Conservation (phyloP, 1,284 basidiomycete genomes). For the Pyrrhoderma noxium region DNA sequence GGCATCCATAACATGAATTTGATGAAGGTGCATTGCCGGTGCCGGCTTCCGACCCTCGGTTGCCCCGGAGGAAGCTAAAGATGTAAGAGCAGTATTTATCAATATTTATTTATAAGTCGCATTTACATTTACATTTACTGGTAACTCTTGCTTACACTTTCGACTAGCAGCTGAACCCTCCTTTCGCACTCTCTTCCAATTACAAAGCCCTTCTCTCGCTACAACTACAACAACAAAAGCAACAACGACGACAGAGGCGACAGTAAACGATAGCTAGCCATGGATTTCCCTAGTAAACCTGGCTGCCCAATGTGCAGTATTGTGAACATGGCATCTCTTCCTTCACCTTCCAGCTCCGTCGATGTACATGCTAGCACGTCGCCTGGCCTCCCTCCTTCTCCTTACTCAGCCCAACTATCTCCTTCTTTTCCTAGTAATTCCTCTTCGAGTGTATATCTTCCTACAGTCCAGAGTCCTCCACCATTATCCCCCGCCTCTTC, state of each 20-base stretch:
- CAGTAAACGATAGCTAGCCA: constrained; percentile 23
- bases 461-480: constrained; percentile 25
- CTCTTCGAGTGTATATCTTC: neutral
- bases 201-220: constrained; percentile 6
- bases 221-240: neutral
- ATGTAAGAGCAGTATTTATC: neutral
- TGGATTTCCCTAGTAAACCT: constrained; percentile 51
- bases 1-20: neutral
- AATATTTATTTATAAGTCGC: neutral
- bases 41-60: neutral
- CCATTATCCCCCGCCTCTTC: constrained; percentile 34
- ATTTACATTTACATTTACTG: too few relatives aligned
- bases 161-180: neutral
- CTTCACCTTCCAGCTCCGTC: too few relatives aligned
- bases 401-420: constrained; percentile 25
- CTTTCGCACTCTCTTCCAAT: neutral
- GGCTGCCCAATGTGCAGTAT: constrained; percentile 73
- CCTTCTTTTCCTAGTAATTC: neutral
- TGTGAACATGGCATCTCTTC: constrained; percentile 41
- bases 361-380: too few relatives aligned
- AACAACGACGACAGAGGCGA: neutral
- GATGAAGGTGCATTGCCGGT: too few relatives aligned
- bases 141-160: too few relatives aligned
- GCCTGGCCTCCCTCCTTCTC: neutral
- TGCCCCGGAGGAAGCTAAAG: neutral